A percentile compares a stretch with the other conserved stretches of the same genome.
Evolutionary conservation across 805 yeast species (phyloP).

Genomic region (Wickerhamiella domercqiae): DNA sequence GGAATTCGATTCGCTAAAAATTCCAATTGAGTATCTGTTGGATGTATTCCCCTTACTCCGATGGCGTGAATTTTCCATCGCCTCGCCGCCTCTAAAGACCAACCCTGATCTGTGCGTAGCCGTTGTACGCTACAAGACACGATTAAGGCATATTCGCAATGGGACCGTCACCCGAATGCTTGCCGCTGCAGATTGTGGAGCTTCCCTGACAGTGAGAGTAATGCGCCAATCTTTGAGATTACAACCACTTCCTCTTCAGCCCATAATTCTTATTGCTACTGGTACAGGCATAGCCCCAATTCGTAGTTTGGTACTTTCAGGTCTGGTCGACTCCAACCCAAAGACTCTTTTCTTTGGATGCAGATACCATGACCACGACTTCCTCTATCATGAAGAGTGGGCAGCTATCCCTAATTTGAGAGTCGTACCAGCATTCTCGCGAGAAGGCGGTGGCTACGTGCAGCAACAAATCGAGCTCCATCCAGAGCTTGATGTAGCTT

Average conservation of each 20-base stretch:
- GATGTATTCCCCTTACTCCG: conserved; percentile 67
- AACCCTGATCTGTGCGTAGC: conserved; percentile 60
- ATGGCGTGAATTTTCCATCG: conserved; percentile 76
- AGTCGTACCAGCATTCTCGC: conserved; percentile 30
- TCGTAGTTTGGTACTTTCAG: conserved; percentile 44
- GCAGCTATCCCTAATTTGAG: conserved; percentile 25
- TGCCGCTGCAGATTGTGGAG: conserved; percentile 33
- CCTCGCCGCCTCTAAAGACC: conserved; percentile 30
- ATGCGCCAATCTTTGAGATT: conserved; percentile 5
- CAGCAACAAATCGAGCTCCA: conserved; percentile 54
- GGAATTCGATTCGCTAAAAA: conserved; percentile 61
- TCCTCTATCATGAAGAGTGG: conserved; percentile 46
- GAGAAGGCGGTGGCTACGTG: conserved; percentile 46
- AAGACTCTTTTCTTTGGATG: conserved; percentile 32
- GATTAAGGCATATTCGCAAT: conserved; percentile 53
- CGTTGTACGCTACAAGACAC: conserved; percentile 73
- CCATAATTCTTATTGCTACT: conserved; percentile 60
- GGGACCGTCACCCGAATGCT: conserved; percentile 80
- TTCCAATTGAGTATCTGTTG: conserved; percentile 61
- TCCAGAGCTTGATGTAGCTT: conserved; percentile 33
- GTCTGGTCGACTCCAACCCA: conserved; percentile 9
- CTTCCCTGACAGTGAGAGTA: conserved; percentile 27
- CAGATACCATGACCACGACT: conserved; percentile 51
- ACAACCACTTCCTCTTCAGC: conserved; percentile 20
- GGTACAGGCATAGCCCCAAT: conserved; percentile 97